Evolutionary conservation across 1,284 basidiomycete species (phyloP), one percentile per base, ranked within the genome.

Genomic region (Meripilus lineatus): DNA sequence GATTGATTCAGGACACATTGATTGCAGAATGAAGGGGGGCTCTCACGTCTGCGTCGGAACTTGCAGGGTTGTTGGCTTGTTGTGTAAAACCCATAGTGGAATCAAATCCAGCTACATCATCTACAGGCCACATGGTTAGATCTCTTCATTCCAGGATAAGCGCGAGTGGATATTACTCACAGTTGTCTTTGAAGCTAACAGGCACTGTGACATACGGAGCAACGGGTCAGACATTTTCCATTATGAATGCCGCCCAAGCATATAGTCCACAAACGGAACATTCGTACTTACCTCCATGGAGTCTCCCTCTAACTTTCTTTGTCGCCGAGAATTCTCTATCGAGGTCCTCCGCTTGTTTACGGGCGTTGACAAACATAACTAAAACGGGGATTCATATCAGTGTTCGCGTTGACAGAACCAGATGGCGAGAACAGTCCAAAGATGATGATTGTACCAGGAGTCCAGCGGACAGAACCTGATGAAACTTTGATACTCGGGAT

Each of bases 321-420:
- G 82, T 86, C 13, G 58, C 51, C 2, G 71, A 69, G 54, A 85
- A 89, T 50, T 86, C 78, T 3, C 66, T 64, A 56, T 92, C 89
- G 2, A 91, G 71, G 30, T 71, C 70, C 35, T 67, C 65, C 0
- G 87, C 88, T 47, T 74, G 71, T 46, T 71, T 58, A n/a, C 78
- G 69, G 3, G 86, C 89, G 42, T 75, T 70, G 18, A 73, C 72
- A 58, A 88, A 85, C 63, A 88, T 65, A n/a, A 87, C 83, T 87
- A 53, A 5, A 17, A 40, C 10, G n/a, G n/a, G n/a, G 28, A 30
- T 30, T 30, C 28, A 30, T 30, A 30, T 22, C 36, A 32, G 28
- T 30, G n/a, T 30, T 30, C 8, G 28, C 28, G n/a, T n/a, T n/a
- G n/a, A n/a, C n/a, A n/a, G n/a, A n/a, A n/a, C n/a, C n/a, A n/a